Base-by-base conservation (phyloP, 1,284 basidiomycete genomes). In the Trichosporon faecale region DNA sequence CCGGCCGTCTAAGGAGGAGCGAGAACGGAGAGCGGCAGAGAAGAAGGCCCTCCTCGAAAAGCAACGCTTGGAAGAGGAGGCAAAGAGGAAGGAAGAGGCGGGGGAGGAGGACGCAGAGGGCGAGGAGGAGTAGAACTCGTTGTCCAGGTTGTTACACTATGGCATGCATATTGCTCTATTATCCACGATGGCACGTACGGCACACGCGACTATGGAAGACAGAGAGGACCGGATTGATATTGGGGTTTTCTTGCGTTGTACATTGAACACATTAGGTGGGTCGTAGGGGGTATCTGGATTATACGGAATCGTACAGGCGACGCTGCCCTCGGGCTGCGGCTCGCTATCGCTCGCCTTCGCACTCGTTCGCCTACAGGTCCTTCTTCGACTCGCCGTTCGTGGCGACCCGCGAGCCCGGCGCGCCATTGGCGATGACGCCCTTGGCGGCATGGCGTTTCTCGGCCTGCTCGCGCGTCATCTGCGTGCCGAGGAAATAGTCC, bases 401-500 rank as follows among this genome's bases (percentile, higher is more conserved):
- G 5, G 57, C 57, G 57, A 61, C 57, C 9, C 7, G 2, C 21
- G 25, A 65, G 37, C 67, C 9, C 33, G 40, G 66, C 33, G 67
- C 66, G 35, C 57, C 68, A 63, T 69, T 72, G 21, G 31, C 66
- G n/a, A 64, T 52, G 14, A 16, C 23, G 40, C 64, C 65, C 40
- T 61, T 61, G 29, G 27, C 25, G 52, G 29, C 29, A 29, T 64
- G 57, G 49, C 69, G 68, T 21, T 4, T n/a, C 29, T 76, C 70
- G 11, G 82, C 82, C 67, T 84, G 73, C 35, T 75, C 78, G 64
- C 79, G 73, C 6, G 81, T 80, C 81, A 85, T 83, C 61, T 78
- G 76, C 12, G 84, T 85, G 23, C 82, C 80, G 35, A 85, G 78
- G 18, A 83, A 64, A 35, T 78, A 75, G 72, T 85, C 84, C 83